phyloP scores from a whole-genome alignment of 768 basidiomycete genomes.

The Dacryopinax primogenitus region DNA sequence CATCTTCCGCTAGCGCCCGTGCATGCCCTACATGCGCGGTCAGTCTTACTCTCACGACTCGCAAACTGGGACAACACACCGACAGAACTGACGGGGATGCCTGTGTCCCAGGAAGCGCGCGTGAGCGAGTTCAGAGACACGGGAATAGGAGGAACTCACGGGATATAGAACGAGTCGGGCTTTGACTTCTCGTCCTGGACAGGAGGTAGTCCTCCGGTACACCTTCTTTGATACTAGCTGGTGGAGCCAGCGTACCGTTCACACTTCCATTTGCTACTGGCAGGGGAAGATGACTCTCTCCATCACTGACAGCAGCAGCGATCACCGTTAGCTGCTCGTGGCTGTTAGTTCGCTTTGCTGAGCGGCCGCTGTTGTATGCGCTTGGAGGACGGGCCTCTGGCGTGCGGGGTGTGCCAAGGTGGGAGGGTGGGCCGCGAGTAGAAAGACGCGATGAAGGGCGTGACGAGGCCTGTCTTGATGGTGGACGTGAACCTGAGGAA shows the following conservation, averaged over 20 bases:
- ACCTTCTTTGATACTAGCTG: not conserved
- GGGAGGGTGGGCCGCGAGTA: not conserved
- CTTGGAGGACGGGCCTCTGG: not conserved
- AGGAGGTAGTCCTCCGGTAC: not conserved
- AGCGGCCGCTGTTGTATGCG: not conserved
- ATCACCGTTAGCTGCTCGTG: not conserved
- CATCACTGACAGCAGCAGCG: not conserved
- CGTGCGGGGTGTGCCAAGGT: not conserved
- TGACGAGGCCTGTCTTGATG: not conserved
- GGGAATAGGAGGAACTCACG: not conserved
- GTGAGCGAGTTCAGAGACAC: not conserved
- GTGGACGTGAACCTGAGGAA: not conserved
- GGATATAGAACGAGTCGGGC: not conserved
- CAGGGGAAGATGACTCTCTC: not conserved
- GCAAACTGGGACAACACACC: constrained; percentile 38
- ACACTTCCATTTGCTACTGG: not conserved
- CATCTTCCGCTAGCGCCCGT: constrained; percentile 67
- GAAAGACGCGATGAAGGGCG: not conserved
- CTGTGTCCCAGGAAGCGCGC: constrained; percentile 26
- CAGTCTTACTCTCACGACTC: not conserved
- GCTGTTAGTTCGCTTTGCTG: not conserved
- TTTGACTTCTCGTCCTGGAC: not conserved
- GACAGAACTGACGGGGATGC: constrained; percentile 65
- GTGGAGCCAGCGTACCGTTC: not conserved
- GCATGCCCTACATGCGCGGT: constrained; percentile 53